These are phyloP conservation scores for Bonia amplexicaulis DNA, from an alignment of 176 grass and related monocot species.

Conservation along the genomic window DNA sequence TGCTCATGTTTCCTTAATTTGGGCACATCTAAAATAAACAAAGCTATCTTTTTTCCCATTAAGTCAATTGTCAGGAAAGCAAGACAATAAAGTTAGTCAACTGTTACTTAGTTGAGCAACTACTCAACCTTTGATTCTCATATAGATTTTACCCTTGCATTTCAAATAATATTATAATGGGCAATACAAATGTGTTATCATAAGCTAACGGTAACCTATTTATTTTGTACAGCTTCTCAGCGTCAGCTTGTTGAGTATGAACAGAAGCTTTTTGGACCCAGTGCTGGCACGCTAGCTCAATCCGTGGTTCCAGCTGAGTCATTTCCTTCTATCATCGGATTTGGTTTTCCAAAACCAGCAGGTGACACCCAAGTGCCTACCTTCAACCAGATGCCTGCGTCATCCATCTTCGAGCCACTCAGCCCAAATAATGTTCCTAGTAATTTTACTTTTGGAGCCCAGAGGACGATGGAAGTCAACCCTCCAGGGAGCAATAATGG, in stretches of 20 bases:
- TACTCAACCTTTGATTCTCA: not conserved
- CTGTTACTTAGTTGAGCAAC: not conserved
- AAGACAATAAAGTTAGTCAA: not conserved
- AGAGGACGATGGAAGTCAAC: slow-evolving; percentile 13
- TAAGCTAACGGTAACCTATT: not conserved
- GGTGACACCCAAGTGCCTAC: slow-evolving; percentile 37
- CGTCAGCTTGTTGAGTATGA: slow-evolving; percentile 62
- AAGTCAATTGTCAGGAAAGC: not conserved
- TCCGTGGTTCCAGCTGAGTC: slow-evolving; percentile 39
- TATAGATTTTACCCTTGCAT: not conserved
- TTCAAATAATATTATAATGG: not conserved
- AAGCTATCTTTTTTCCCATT: not conserved
- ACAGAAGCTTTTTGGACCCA: slow-evolving; percentile 58
- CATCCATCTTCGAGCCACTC: slow-evolving; percentile 58
- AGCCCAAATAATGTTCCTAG: slow-evolving; percentile 24
- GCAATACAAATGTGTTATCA: not conserved
- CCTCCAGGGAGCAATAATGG: not conserved
- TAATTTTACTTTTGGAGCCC: slow-evolving; percentile 60
- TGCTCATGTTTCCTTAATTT: slow-evolving; percentile 3
- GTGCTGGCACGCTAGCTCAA: not conserved
- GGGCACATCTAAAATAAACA: not conserved
- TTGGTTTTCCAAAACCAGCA: slow-evolving; percentile 50
- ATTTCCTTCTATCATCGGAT: slow-evolving; percentile 54
- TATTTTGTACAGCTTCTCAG: slow-evolving; percentile 44
- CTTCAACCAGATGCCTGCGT: slow-evolving; percentile 41